A percentile compares a stretch with the other conserved stretches of the same genome.
phyloP scores from a whole-genome alignment of 306 rosid species.

The Cucumis hystrix region DNA sequence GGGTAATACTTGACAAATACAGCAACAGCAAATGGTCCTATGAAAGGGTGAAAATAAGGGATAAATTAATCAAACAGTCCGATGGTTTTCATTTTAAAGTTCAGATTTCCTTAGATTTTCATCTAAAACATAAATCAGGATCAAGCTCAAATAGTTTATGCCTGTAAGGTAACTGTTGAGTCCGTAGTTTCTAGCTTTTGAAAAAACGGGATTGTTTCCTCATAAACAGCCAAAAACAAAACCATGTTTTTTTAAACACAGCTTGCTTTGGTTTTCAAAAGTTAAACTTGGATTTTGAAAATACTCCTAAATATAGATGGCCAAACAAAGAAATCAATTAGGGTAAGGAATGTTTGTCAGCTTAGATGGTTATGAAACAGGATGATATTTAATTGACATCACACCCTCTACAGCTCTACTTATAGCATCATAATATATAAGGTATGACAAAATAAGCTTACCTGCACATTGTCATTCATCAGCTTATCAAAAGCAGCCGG shows the following conservation, averaged over 20 bases:
- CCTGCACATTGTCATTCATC: conserved; percentile 73
- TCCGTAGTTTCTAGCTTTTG: not conserved
- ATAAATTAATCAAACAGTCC: not conserved
- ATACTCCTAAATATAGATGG: not conserved
- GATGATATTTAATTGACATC: not conserved
- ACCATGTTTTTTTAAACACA: not conserved
- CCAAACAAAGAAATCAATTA: not conserved
- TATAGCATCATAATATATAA: not conserved
- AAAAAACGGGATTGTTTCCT: not conserved
- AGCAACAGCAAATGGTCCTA: conserved; percentile 83
- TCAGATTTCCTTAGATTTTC: no score
- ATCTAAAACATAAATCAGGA: not conserved
- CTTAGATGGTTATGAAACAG: not conserved
- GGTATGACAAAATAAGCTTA: conserved; percentile 5
- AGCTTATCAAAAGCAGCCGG: conserved; percentile 68
- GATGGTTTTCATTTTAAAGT: not conserved
- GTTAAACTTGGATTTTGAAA: not conserved
- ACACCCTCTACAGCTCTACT: not conserved
- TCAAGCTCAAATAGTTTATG: not conserved
- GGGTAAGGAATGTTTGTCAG: not conserved
- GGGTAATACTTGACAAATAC: conserved; percentile 77
- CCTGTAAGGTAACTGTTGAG: not conserved
- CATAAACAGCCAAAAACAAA: not conserved
- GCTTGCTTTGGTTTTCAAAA: not conserved
- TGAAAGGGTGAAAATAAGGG: not conserved